Evolutionary conservation across 1,284 basidiomycete species (phyloP).

Genomic region (Naganishia cerealis): DNA sequence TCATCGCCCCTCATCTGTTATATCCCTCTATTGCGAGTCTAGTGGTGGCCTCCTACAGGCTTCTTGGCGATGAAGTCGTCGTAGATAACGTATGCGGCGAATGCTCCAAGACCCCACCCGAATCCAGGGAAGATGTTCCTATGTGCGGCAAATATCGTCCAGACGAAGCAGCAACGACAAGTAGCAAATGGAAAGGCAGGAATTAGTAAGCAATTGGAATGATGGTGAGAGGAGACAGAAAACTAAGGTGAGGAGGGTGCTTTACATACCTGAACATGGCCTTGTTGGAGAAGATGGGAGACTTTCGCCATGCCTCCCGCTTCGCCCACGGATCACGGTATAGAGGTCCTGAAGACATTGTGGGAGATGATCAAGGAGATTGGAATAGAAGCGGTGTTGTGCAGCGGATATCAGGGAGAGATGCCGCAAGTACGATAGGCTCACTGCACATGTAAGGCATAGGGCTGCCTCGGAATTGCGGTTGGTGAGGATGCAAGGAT

Average conservation of each 20-base stretch:
- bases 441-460: no score
- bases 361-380: background rate
- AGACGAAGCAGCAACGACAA: no score
- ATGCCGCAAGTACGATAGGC: background rate
- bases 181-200: background rate
- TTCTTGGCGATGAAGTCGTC: constrained; percentile 61
- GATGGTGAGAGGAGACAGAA: background rate
- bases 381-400: background rate
- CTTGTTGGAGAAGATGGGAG: constrained; percentile 78
- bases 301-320: constrained; percentile 87
- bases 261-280: constrained; percentile 65
- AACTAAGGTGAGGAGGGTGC: background rate
- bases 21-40: background rate
- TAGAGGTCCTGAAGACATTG: constrained; percentile 45
- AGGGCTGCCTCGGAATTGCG: no score
- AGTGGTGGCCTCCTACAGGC: constrained; percentile 36
- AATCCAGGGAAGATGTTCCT: constrained; percentile 86
- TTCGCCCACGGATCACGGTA: constrained; percentile 94
- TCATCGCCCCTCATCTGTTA: background rate
- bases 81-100: constrained; percentile 81
- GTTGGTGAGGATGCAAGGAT: no score
- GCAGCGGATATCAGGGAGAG: background rate
- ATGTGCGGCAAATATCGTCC: constrained; percentile 23
- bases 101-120: constrained; percentile 83
- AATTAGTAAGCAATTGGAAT: background rate